Conservation (phyloP, 2,329 filamentous ascomycete genomes). For the Zymoseptoria brevis region DNA sequence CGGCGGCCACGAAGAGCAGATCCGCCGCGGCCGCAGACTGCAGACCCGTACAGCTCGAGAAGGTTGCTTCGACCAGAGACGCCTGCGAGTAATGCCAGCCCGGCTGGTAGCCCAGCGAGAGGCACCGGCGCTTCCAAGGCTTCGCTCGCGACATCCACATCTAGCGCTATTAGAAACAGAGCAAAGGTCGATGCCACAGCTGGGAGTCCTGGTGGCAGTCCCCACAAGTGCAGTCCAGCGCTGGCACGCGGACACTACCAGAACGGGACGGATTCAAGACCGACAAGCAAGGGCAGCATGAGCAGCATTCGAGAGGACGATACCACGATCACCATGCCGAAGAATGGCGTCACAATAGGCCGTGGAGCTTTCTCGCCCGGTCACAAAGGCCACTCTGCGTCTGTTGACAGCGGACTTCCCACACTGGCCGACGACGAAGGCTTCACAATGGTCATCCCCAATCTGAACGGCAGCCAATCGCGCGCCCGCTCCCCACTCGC, state of each 20-base stretch:
- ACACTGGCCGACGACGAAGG: constrained; percentile 35
- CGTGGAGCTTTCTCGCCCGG: constrained; percentile 28
- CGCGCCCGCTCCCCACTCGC: constrained; percentile 23
- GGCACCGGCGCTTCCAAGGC: constrained; percentile 24
- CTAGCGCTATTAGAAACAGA: constrained; percentile 22
- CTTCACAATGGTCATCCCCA: constrained; percentile 46
- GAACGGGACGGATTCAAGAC: constrained; percentile 18
- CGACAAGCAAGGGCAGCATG: constrained; percentile 28
- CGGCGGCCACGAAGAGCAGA: constrained; percentile 44
- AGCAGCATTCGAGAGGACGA: constrained; percentile 35
- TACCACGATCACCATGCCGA: constrained; percentile 41
- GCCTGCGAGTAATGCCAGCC: constrained; percentile 37
- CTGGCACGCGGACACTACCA: constrained; percentile 16
- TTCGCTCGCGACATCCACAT: constrained; percentile 19
- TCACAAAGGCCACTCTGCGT: constrained; percentile 31
- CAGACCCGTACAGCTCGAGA: constrained; percentile 45
- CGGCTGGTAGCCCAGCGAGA: constrained; percentile 37
- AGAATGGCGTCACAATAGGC: constrained; percentile 21
- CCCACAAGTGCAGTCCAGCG: constrained; percentile 23
- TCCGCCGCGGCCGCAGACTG: constrained; percentile 43
- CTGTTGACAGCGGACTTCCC: constrained; percentile 33
- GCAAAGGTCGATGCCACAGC: constrained; percentile 13
- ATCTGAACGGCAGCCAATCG: constrained; percentile 18
- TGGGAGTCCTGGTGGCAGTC: constrained; percentile 27
- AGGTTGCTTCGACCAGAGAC: constrained; percentile 35